Base-by-base conservation (phyloP, 768 basidiomycete species). In the Amanita phalloides region DNA sequence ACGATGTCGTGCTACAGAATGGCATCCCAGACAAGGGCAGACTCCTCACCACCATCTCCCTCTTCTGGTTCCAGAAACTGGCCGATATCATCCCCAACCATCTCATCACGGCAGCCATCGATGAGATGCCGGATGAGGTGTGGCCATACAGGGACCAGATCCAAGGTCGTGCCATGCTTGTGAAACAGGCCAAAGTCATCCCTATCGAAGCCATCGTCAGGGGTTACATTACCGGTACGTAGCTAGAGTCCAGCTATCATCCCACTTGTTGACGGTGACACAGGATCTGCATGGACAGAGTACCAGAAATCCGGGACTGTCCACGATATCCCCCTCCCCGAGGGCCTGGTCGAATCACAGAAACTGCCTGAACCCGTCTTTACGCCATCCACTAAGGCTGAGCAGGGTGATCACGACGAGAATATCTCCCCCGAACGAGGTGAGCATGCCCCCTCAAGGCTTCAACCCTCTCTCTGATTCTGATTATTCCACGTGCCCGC, bases 381-480 rank as follows among this genome's bases (percentile, higher is more conserved):
- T 65, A 99, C 96, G 0, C 96, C 96, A 0, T 95, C 92, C 0
- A 98, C 96, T 5, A 98, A 99, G 64, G 96, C 95, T 1, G 92
- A 91, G 51, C 83, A 86, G 60, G 96, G 96, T 1, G 74, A 77
- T 41, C 94, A 99, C 61, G 96, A 99, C 64, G 94, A 98, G 66
- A 99, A 99, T 63, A 91, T 95, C 55, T 86, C 88, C 46, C 88
- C 89, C 4, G 81, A 84, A 53, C 72, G 78, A 76, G 84, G 90
- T 84, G 42, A 46, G 68, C 56, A 25, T 20, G 21, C 23, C 32
- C 14, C 43, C 25, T 35, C 42, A n/a, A n/a, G n/a, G n/a, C n/a
- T n/a, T n/a, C n/a, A 59, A 44, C 26, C 26, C 26, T 26, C 26
- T 6, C 26, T 26, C 26, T 26, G 3, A 1, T 26, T 26, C 4